Base-by-base conservation (phyloP, 2,329 filamentous ascomycete genomes). In the Clarireedia homoeocarpa region DNA sequence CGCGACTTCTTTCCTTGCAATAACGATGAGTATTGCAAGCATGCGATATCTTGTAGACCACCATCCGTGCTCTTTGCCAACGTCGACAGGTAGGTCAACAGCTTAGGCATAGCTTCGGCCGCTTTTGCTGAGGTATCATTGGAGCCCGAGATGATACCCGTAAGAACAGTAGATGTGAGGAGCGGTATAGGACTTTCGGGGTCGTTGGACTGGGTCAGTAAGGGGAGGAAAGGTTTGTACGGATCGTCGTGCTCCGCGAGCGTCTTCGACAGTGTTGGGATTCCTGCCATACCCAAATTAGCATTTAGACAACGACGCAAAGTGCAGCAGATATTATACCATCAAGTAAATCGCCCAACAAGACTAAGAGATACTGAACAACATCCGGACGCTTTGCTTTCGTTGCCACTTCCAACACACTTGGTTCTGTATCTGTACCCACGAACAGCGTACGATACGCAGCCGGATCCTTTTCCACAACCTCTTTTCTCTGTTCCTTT, bases 41-140 rank as follows among this genome's bases (percentile, higher is more conserved):
- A 91, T 26, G 91, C 92, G 68, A 97, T 96, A 69, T 99, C 94
- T 73, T 99, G 94, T 56, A 95, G 79, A 40, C 90, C 90, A 55
- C 89, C 87, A 72, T 99, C 94, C 56, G 88, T 81, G 69, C 85
- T 90, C 76, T 91, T 91, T 57, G 88, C 85, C 55, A 97, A 78
- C 53, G 84, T 84, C 6, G 91, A 88, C 30, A 97, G 82, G 72
- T 96, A 97, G 67, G 82, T 85, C 72, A 94, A 89, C 50, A 97
- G 79, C 66, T 89, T 79, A 17, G 90, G 88, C 46, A 97, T 88
- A 54, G 89, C 81, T 51, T 71, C 61, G 14, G 81, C 81, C 62
- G 80, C 79, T 68, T 85, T 80, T 59, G 85, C 78, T 26, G 86
- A 81, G 53, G 81, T 77, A 30, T 80, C 71, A 49, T 87, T 72